Percentiles rank a stretch among this genome's conserved stretches.
Conservation (phyloP, 2,329 filamentous ascomycete species). For the Arthrobotrys megalospora region DNA sequence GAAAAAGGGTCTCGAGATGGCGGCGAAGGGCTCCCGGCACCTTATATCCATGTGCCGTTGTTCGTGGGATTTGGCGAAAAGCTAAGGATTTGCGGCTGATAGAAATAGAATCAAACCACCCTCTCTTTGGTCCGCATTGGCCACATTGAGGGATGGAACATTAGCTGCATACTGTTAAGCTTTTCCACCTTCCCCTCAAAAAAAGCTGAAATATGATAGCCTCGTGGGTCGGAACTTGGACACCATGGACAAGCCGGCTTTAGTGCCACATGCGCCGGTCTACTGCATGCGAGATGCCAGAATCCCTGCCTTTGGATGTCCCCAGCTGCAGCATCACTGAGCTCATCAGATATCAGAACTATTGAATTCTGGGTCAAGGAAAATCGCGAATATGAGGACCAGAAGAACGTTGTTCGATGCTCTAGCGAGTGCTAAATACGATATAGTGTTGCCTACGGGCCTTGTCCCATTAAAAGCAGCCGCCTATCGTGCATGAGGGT, state of each 20-base stretch:
- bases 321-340: too few relatives aligned
- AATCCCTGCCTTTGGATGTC: not conserved
- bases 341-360: too few relatives aligned
- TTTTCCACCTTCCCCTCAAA: not conserved
- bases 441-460: too few relatives aligned
- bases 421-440: too few relatives aligned
- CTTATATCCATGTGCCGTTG: conserved; percentile 35
- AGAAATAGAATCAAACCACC: conserved; percentile 33
- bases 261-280: conserved; percentile 32
- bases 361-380: too few relatives aligned
- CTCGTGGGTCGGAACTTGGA: conserved; percentile 54
- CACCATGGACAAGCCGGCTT: conserved; percentile 36
- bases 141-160: conserved; percentile 19
- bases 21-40: conserved; percentile 4
- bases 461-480: too few relatives aligned
- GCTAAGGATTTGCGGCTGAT: conserved; percentile 59
- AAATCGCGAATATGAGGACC: too few relatives aligned
- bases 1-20: conserved; percentile 9
- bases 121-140: conserved; percentile 1
- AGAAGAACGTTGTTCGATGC: too few relatives aligned
- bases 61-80: conserved; percentile 45
- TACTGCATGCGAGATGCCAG: conserved; percentile 30
- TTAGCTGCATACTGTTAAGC: conserved; percentile 7
- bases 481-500: too few relatives aligned
- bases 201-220: conserved; percentile 45